These are phyloP conservation scores for Phytophthora fragariaefolia DNA, from an alignment of 352 stramenopile species.

Conservation along the genomic window DNA sequence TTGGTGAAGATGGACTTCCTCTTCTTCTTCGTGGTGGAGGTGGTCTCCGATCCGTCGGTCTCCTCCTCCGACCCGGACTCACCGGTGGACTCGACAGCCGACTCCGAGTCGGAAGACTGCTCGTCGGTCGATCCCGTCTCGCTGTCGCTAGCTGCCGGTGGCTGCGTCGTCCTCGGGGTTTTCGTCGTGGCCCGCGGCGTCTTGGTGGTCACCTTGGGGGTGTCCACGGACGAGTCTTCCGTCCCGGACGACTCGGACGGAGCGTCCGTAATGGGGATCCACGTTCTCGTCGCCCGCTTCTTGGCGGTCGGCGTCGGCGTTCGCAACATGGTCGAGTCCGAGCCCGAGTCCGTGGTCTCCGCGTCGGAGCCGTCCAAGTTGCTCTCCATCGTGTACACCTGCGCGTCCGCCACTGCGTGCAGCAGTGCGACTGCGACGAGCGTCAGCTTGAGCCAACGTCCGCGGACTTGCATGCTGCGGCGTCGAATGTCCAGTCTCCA, in stretches of 20 bases:
- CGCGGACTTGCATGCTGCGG: constrained; percentile 31
- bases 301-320: constrained; percentile 28
- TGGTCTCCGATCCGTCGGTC: constrained; percentile 12
- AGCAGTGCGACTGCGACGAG: constrained; percentile 15
- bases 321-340: neutral
- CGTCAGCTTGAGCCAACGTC: constrained; percentile 34
- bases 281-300: constrained; percentile 19
- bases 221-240: constrained; percentile 6
- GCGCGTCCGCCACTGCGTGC: constrained; percentile 6
- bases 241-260: constrained; percentile 25
- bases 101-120: neutral
- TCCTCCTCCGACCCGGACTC: constrained; percentile 4
- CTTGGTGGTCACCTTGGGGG: constrained; percentile 24
- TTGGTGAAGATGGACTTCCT: constrained; percentile 39
- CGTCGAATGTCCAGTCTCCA: neutral
- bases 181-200: constrained; percentile 22
- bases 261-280: constrained; percentile 33
- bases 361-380: constrained; percentile 6
- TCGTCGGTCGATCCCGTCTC: constrained; percentile 19
- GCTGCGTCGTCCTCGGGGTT: constrained; percentile 16
- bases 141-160: constrained; percentile 10
- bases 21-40: constrained; percentile 35
- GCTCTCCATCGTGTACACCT: constrained; percentile 37
- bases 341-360: neutral
- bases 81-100: neutral